Conservation (phyloP, 805 yeast genomes). For the Wickerhamiella kurtzmanii region DNA sequence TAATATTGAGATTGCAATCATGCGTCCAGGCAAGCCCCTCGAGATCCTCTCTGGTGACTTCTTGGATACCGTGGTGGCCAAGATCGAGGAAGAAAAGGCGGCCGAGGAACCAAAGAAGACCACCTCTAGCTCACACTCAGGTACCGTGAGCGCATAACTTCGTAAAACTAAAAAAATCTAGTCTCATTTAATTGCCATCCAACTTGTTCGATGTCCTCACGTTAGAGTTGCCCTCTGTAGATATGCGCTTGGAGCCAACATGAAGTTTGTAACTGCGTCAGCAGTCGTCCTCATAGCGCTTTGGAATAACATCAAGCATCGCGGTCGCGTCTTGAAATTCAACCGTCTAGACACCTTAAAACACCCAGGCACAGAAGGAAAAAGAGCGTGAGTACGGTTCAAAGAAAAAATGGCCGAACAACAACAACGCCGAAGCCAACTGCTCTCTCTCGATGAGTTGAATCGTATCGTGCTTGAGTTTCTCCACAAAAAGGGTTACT, state of each 20-base stretch:
- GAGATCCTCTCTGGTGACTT: constrained; percentile 51
- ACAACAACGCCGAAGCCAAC: constrained; percentile 2
- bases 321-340: background rate
- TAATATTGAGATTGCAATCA: constrained; percentile 83
- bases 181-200: too few species aligned
- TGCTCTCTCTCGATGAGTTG: constrained; percentile 60
- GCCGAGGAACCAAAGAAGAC: constrained; percentile 40
- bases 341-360: too few species aligned
- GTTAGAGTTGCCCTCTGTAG: background rate
- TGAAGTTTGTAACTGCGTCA: background rate
- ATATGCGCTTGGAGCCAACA: background rate
- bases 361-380: too few species aligned
- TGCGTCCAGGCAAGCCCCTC: constrained; percentile 55
- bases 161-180: background rate
- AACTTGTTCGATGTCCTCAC: too few species aligned
- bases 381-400: too few species aligned
- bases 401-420: background rate
- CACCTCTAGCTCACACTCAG: background rate
- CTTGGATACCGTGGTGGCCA: constrained; percentile 60
- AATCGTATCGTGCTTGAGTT: constrained; percentile 88
- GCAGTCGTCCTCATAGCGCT: too few species aligned
- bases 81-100: constrained; percentile 77
- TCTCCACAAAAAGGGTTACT: constrained; percentile 84
- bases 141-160: background rate
- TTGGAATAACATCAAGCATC: too few species aligned